Evolutionary conservation across 495 filamentous ascomycete genomes (phyloP), one percentile per base, ranked within the genome.

Genomic region (Aspergillus conjunctus): DNA sequence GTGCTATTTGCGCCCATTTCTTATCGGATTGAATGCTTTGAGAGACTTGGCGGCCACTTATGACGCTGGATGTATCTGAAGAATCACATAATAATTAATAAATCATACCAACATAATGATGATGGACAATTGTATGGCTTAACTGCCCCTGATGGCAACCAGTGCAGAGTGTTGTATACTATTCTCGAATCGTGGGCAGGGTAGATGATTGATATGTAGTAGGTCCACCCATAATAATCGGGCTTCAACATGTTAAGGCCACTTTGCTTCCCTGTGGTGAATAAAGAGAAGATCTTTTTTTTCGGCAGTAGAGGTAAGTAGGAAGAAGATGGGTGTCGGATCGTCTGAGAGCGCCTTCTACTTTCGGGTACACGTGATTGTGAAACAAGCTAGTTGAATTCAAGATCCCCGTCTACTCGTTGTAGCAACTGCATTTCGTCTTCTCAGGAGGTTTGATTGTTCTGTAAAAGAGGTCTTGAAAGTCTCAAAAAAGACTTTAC

Each of bases 361-460:
- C n/a, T 8, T 48, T 18, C n/a, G 10, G 1, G n/a, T 48, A 48
- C 44, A 48, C 44, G 44, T 48, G 44, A 48, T 48, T 48, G 17
- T 48, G 18, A 21, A 48, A 48, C 44, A 48, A 48, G 44, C 44
- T 21, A 48, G 44, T 21, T 48, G 44, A 11, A 48, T 48, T 48
- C 21, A 22, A 48, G 17, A 48, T 48, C 21, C 44, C 6, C 7
- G n/a, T 21, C 44, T 48, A 48, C 44, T 21, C 17, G 8, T 48
- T 18, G n/a, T 11, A 17, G 20, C 9, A 2, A 11, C n/a, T 21
- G 6, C 9, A 22, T 22, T 48, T 11, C 18, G 5, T 20, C 44
- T 48, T 48, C 44, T 10, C 8, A 21, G 44, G 44, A 17, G 18
- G 7, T 6, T 48, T 48, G 44, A 1, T 20, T 14, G 15, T 21